These are phyloP conservation scores for Kwoniella botswanensis DNA, from an alignment of 768 basidiomycete species.

Conservation along the genomic window DNA sequence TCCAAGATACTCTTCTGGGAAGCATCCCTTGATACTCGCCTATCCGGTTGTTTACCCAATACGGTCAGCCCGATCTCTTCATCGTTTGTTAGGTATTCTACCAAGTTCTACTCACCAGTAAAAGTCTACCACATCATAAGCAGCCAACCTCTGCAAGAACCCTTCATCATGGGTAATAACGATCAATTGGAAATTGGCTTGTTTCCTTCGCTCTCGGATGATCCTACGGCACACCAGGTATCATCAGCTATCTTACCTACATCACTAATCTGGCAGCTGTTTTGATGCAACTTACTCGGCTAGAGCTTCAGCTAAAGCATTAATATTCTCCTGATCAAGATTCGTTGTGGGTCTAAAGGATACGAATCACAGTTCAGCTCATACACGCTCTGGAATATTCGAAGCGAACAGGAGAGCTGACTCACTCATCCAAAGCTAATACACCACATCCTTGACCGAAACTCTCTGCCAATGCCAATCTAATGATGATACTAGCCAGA, in stretches of 20 bases:
- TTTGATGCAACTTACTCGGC: conserved; percentile 73
- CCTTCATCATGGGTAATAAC: conserved; percentile 87
- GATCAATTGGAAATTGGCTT: conserved; percentile 93
- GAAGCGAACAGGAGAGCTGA: not conserved
- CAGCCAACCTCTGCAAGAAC: conserved; percentile 87
- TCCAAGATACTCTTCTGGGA: conserved; percentile 72
- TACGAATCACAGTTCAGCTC: conserved; percentile 5
- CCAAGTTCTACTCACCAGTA: conserved; percentile 71
- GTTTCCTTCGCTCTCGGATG: conserved; percentile 86
- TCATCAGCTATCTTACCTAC: conserved; percentile 1
- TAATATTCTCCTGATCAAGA: conserved; percentile 92
- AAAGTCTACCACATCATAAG: conserved; percentile 89
- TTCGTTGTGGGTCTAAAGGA: conserved; percentile 79
- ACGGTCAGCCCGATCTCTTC: not conserved
- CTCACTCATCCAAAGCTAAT: conserved; percentile 84
- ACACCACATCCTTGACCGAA: conserved; percentile 98
- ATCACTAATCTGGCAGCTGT: not conserved
- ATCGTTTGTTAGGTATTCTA: too few species aligned
- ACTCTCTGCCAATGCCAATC: conserved; percentile 93
- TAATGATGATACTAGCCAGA: conserved; percentile 95
- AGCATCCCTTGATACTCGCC: conserved; percentile 76
- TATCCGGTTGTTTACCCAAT: conserved; percentile 50
- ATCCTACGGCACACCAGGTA: conserved; percentile 65
- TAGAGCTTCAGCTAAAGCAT: conserved; percentile 86
- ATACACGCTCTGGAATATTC: not conserved